Conservation (phyloP, 2,329 filamentous ascomycete genomes). For the Daldinia sp. region DNA sequence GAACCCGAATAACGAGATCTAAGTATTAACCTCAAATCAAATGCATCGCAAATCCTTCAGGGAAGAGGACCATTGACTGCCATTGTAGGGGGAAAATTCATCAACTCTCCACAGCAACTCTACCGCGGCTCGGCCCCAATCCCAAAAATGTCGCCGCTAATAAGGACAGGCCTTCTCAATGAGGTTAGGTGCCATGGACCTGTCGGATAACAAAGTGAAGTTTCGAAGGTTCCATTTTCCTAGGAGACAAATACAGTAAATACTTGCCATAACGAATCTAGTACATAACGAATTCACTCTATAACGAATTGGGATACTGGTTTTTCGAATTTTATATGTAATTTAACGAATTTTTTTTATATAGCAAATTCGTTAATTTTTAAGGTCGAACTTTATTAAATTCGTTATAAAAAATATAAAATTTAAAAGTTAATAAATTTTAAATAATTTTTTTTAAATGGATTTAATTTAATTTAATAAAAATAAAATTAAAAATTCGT, state of each 20-base stretch:
- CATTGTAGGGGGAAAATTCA: constrained; percentile 6
- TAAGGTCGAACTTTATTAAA: too few relatives aligned
- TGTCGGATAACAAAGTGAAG: constrained; percentile 5
- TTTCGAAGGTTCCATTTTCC: not conserved
- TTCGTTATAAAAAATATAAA: too few relatives aligned
- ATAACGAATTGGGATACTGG: too few relatives aligned
- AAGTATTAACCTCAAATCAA: constrained; percentile 26
- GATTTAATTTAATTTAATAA: too few relatives aligned
- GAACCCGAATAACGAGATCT: constrained; percentile 19
- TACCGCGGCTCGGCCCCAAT: constrained; percentile 34
- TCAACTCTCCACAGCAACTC: constrained; percentile 23
- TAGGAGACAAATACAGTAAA: not conserved
- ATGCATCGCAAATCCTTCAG: constrained; percentile 23
- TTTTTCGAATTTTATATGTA: too few relatives aligned
- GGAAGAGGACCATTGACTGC: constrained; percentile 19
- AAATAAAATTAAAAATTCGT: too few relatives aligned
- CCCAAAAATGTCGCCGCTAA: constrained; percentile 26
- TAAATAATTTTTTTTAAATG: too few relatives aligned
- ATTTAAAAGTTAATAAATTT: too few relatives aligned
- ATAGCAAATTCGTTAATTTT: too few relatives aligned
- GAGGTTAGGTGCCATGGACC: constrained; percentile 2
- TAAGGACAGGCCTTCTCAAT: constrained; percentile 15
- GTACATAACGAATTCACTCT: too few relatives aligned
- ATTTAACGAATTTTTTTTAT: too few relatives aligned
- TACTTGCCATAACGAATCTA: too few relatives aligned